A percentile compares a stretch with the other conserved stretches of the same genome.
Evolutionary conservation across 805 yeast genomes (phyloP).

Genomic region (Hanseniaspora valbyensis): DNA sequence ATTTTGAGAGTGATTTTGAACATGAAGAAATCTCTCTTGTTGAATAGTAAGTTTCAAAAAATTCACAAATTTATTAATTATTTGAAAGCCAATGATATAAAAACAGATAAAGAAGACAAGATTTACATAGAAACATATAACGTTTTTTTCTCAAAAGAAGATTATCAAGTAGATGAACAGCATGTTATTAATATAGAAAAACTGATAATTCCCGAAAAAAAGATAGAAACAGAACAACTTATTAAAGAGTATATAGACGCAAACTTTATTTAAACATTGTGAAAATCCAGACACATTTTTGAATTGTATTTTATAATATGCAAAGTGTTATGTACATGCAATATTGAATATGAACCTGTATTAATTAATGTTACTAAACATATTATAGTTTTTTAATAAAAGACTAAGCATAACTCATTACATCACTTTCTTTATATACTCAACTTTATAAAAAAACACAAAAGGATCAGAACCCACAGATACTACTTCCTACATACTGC

Average conservation of each 20-base stretch:
- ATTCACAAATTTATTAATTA: not conserved
- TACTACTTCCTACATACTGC: no score
- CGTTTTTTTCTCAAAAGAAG: not conserved
- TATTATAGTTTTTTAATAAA: not conserved
- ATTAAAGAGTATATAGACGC: not conserved
- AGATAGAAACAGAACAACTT: slow-evolving; percentile 23
- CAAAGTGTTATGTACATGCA: no score
- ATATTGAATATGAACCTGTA: no score
- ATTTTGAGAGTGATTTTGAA: not conserved
- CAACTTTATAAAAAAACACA: not conserved
- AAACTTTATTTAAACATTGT: no score
- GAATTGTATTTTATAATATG: no score
- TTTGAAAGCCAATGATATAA: not conserved
- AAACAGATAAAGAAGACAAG: not conserved
- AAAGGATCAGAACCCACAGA: no score
- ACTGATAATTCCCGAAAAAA: slow-evolving; percentile 8
- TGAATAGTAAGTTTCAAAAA: not conserved
- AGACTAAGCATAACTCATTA: not conserved
- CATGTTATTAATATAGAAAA: not conserved
- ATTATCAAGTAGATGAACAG: not conserved
- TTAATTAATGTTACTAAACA: no score
- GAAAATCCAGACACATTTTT: no score
- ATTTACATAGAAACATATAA: not conserved
- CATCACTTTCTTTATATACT: not conserved
- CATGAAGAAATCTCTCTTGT: not conserved